Evolutionary conservation across 2,329 filamentous ascomycete genomes (phyloP).

Genomic region (Aspergillus neoniger): DNA sequence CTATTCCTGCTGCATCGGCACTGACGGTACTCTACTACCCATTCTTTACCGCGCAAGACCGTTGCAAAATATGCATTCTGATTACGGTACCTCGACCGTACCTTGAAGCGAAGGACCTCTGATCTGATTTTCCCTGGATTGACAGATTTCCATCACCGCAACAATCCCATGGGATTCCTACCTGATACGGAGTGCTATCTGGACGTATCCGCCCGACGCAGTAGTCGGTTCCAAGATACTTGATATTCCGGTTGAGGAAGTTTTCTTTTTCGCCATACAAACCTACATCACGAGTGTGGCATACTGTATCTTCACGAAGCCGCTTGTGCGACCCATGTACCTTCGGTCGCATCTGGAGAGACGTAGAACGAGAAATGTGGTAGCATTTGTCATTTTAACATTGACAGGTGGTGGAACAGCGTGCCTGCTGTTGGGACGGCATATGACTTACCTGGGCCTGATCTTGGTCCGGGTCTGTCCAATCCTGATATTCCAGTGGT

Average conservation of each 20-base stretch:
- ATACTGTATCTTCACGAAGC: conserved; percentile 68
- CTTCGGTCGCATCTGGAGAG: conserved; percentile 44
- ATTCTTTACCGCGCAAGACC: conserved; percentile 62
- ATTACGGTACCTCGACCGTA: conserved; percentile 45
- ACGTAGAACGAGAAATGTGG: not conserved
- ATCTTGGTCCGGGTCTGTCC: conserved; percentile 70
- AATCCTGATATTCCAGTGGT: conserved; percentile 65
- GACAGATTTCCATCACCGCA: conserved; percentile 62
- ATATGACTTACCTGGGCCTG: conserved; percentile 64
- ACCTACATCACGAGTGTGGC: conserved; percentile 66
- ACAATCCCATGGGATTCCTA: conserved; percentile 79
- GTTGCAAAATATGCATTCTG: conserved; percentile 64
- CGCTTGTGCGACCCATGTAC: conserved; percentile 58
- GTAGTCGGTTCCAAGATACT: conserved; percentile 65
- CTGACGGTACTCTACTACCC: conserved; percentile 63
- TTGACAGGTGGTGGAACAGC: conserved; percentile 30
- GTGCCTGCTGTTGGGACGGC: conserved; percentile 51
- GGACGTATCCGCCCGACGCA: conserved; percentile 69
- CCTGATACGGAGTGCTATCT: conserved; percentile 66
- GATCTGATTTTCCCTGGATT: not conserved
- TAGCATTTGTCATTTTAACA: not conserved
- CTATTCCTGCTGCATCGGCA: conserved; percentile 62
- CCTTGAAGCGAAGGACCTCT: too few species aligned
- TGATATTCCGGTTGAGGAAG: conserved; percentile 69
- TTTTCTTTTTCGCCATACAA: conserved; percentile 77